Percentiles rank a stretch among this genome's conserved stretches.
phyloP scores from a whole-genome alignment of 176 grass and related monocot genomes.

The Secale cereale region DNA sequence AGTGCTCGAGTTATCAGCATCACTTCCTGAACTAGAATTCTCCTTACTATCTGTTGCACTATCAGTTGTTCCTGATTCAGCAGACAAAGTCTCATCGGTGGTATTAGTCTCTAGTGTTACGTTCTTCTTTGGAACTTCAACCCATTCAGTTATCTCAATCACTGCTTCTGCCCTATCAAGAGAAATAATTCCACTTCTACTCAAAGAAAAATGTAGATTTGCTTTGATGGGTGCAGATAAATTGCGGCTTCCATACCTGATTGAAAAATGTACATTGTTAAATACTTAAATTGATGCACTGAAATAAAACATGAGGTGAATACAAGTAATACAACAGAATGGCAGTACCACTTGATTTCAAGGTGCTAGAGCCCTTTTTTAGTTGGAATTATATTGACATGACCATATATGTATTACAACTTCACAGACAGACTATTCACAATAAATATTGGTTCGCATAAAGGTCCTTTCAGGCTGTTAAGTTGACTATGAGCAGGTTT shows the following conservation, averaged over 20 bases:
- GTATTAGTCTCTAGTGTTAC: constrained; percentile 64
- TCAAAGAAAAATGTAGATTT: constrained; percentile 97
- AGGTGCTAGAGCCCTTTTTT: neutral
- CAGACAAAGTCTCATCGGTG: constrained; percentile 47
- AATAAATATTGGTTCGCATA: neutral
- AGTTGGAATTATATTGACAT: constrained; percentile 1
- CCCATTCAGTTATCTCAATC: constrained; percentile 99
- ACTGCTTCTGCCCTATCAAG: constrained; percentile 93
- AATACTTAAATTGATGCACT: neutral
- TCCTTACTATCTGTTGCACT: constrained; percentile 45
- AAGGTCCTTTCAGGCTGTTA: neutral
- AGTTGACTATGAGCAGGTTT: neutral
- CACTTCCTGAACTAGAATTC: constrained; percentile 39
- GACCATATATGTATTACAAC: neutral
- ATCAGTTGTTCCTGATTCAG: constrained; percentile 53
- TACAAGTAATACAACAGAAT: neutral
- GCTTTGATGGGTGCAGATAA: constrained; percentile 96
- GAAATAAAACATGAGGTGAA: constrained; percentile 10
- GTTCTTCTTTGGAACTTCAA: constrained; percentile 93
- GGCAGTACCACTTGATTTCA: neutral
- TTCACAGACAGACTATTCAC: neutral
- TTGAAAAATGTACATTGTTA: constrained; percentile 29
- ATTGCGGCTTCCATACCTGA: constrained; percentile 79
- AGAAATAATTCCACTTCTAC: constrained; percentile 91
- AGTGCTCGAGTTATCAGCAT: constrained; percentile 33